Base-by-base conservation (phyloP, 169 alveolate genomes). In the Plasmodium vinckei region DNA sequence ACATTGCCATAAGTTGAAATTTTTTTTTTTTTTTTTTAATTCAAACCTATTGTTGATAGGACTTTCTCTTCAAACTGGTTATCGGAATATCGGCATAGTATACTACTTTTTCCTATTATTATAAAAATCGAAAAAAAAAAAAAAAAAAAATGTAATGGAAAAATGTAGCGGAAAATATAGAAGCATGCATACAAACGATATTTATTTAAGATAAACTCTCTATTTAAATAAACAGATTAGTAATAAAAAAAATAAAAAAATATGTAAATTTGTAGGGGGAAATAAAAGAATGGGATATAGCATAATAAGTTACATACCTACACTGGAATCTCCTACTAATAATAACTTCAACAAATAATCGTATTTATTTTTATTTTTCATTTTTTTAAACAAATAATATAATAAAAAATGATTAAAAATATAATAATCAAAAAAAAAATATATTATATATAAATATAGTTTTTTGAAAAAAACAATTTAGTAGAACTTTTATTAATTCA, bases 311-410 rank as follows among this genome's bases (percentile, higher is more conserved):
- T 99, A 96, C 89, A 98, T 98, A 56, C 99, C 99, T 0, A 98
- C 99, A 47, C 99, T 99, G 51, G 99, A 95, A 91, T 98, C 99
- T 9, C 99, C 99, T 68, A 98, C 96, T 19, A 98, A 96, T 72
- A 98, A 98, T 68, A 98, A 92, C 94, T 98, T 98, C 95, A 98
- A 97, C 39, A 98, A 94, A 82, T 96, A 97, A 90, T 98, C 99
- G 87, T 72, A 72, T 53, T 72, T 72, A 54, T 72, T 72, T 25
- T 72, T 72, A 72, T 72, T 72, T 72, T 72, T 72, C 87, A 72
- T 72, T 72, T 72, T 72, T 72, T 72, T 53, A 42, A 13, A 25
- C 51, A 60, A 46, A 19, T 53, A 64, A 53, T 51, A 72, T 53
- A 72, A 71, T 51, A 51, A 71, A 71, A 54, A 64, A 64, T 13